These are phyloP conservation scores for Penicillium carneum DNA, from an alignment of 2,329 filamentous ascomycete genomes.

Conservation along the genomic window DNA sequence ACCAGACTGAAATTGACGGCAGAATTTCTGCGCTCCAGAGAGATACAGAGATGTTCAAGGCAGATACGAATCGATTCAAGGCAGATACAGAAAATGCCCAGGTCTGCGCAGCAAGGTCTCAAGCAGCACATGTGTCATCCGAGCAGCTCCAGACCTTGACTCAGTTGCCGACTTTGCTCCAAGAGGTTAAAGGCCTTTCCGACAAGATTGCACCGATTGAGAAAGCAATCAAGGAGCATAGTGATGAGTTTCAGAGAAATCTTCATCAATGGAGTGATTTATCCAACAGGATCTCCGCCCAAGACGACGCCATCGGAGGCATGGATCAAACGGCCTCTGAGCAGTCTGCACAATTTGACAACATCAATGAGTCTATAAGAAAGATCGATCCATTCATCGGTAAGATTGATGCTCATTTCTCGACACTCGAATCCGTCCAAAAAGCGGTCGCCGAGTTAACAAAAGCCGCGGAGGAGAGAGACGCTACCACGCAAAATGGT, in stretches of 20 bases:
- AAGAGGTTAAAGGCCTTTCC: neutral
- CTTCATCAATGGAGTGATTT: neutral
- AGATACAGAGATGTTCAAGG: conserved; percentile 6
- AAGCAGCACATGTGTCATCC: neutral
- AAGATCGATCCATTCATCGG: conserved; percentile 17
- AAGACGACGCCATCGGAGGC: neutral
- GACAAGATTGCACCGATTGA: neutral
- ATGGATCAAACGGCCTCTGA: conserved; percentile 5
- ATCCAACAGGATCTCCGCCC: neutral
- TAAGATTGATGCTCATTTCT: neutral
- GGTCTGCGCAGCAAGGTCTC: neutral
- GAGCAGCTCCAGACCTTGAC: conserved; percentile 5
- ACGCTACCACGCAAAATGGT: neutral
- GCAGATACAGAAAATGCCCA: neutral
- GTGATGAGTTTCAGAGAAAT: neutral
- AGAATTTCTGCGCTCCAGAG: conserved; percentile 13
- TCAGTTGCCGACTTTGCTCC: neutral
- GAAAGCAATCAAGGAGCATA: neutral
- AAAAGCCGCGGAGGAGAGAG: neutral
- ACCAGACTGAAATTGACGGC: conserved; percentile 4
- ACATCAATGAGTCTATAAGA: conserved; percentile 8
- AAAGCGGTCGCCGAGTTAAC: neutral
- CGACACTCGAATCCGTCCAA: neutral
- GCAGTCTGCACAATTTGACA: conserved; percentile 14
- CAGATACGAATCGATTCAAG: neutral